A percentile compares a stretch with the other conserved stretches of the same genome.
Conservation (phyloP, 1,284 basidiomycete genomes). For the Rhodofomes roseus region DNA sequence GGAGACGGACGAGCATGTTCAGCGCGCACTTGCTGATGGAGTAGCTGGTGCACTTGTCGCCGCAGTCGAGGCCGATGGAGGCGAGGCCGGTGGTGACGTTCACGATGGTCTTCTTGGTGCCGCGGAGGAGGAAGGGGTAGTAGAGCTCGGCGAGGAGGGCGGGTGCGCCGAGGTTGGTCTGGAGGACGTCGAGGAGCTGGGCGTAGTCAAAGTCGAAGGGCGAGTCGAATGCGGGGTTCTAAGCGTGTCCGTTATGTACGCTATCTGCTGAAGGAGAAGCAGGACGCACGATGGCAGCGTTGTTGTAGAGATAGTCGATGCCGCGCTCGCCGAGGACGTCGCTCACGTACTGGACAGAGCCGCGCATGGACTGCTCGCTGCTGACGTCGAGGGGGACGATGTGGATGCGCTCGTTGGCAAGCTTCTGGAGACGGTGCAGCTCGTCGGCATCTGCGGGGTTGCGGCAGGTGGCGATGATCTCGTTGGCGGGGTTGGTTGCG, state of each 20-base stretch:
- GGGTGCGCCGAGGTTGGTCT: conserved; percentile 32
- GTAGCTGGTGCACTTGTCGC: conserved; percentile 23
- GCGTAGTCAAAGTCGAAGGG: conserved; percentile 23
- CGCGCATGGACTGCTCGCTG: conserved; percentile 23
- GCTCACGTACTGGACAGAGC: conserved; percentile 16
- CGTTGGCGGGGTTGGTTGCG: conserved; percentile 22
- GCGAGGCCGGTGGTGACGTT: conserved; percentile 31
- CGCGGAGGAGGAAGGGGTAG: conserved; percentile 30
- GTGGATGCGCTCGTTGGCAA: conserved; percentile 21
- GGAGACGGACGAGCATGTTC: conserved; percentile 29
- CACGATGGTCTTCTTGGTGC: conserved; percentile 30
- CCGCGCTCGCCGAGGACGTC: conserved; percentile 23
- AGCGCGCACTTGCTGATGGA: conserved; percentile 28
- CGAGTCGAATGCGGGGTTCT: conserved; percentile 22
- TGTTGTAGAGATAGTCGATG: conserved; percentile 38
- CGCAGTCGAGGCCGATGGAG: conserved; percentile 27
- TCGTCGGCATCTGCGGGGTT: conserved; percentile 24
- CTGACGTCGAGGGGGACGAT: conserved; percentile 29
- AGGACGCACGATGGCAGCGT: conserved; percentile 31
- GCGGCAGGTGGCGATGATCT: conserved; percentile 32
- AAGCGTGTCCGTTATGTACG: neutral
- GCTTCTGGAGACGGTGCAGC: conserved; percentile 19
- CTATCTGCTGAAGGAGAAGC: neutral
- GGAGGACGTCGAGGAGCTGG: conserved; percentile 19
- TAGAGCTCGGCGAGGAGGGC: conserved; percentile 30